Conservation (phyloP, 139 green algal genomes). For the Microglena sp. region DNA sequence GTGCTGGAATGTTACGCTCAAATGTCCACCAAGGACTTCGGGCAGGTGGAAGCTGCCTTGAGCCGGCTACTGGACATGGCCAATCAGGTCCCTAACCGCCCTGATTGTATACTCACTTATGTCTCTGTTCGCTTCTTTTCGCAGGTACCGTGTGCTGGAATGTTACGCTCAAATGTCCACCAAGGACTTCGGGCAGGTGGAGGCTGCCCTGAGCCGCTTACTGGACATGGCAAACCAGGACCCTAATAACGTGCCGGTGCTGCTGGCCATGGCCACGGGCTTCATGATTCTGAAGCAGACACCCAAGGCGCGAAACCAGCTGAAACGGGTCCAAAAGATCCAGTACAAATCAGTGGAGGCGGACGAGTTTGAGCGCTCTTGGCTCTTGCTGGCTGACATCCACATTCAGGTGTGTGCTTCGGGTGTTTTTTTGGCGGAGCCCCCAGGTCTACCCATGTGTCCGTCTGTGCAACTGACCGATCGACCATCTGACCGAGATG, state of each 20-base stretch:
- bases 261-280: slow-evolving; percentile 63
- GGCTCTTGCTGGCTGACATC: slow-evolving; percentile 72
- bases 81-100: slow-evolving; percentile 44
- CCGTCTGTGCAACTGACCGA: too few relatives aligned
- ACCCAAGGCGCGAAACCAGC: slow-evolving; percentile 58
- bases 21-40: slow-evolving; percentile 35
- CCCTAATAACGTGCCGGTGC: slow-evolving; percentile 56
- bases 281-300: slow-evolving; percentile 70
- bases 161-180: slow-evolving; percentile 46
- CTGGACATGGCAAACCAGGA: slow-evolving; percentile 52
- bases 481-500: too few relatives aligned
- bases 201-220: slow-evolving; percentile 19
- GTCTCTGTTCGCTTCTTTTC: too few relatives aligned
- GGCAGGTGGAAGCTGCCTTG: slow-evolving; percentile 21
- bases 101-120: too few relatives aligned
- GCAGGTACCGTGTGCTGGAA: slow-evolving; percentile 44
- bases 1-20: slow-evolving; percentile 48
- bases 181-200: slow-evolving; percentile 20
- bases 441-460: too few relatives aligned
- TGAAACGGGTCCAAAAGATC: slow-evolving; percentile 63
- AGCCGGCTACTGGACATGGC: slow-evolving; percentile 44
- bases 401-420: slow-evolving; percentile 46
- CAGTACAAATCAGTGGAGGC: slow-evolving; percentile 56
- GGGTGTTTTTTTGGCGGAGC: background rate
- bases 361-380: slow-evolving; percentile 67